Conservation (phyloP, 495 filamentous ascomycete species). For the Annulohypoxylon maeteangense region DNA sequence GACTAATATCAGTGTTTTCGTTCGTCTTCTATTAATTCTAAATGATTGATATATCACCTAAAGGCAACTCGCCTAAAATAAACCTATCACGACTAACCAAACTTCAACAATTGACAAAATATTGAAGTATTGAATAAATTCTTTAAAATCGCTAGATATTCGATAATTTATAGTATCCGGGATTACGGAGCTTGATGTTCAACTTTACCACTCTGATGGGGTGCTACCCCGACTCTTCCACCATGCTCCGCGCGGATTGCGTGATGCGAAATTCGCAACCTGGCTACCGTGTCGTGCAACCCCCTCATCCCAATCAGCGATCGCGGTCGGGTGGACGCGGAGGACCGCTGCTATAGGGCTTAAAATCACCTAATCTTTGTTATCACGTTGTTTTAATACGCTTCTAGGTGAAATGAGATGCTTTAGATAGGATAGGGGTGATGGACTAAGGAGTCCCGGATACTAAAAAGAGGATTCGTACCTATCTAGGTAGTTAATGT, state of each 20-base stretch:
- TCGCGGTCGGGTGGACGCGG: background rate
- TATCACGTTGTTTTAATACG: background rate
- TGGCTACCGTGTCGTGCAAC: background rate
- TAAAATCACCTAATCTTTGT: background rate
- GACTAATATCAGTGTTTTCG: too few species aligned
- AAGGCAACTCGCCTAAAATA: too few species aligned
- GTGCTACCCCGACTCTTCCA: conserved; percentile 39
- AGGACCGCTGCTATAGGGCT: background rate
- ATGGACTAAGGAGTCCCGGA: too few species aligned
- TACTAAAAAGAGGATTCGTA: too few species aligned
- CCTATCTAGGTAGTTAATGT: too few species aligned
- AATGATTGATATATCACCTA: too few species aligned
- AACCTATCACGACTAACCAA: too few species aligned
- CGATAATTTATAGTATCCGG: background rate
- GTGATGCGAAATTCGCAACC: conserved; percentile 34
- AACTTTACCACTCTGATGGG: conserved; percentile 9
- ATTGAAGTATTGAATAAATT: too few species aligned
- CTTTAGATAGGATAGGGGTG: too few species aligned
- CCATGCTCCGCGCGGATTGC: conserved; percentile 42
- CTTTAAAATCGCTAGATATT: too few species aligned
- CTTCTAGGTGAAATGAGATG: background rate
- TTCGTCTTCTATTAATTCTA: background rate
- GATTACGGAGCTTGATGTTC: background rate
- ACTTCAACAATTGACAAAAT: too few species aligned
- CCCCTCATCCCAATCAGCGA: conserved; percentile 5